Base-by-base conservation (phyloP, 495 filamentous ascomycete genomes). In the Gamarada debralockiae region DNA sequence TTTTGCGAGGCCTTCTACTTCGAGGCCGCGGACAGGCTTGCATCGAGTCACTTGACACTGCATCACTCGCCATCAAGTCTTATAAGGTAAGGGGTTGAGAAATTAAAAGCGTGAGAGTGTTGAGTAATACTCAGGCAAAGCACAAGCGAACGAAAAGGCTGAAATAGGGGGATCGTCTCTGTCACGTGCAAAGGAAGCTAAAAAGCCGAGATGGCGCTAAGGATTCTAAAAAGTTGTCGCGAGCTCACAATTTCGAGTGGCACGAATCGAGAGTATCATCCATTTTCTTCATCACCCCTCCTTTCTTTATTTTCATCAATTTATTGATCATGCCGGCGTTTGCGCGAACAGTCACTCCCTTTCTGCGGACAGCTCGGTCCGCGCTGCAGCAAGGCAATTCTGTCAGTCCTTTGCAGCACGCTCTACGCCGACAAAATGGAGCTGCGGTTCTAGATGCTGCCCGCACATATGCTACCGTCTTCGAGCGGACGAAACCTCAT, bases 401-500 rank as follows among this genome's bases (percentile, higher is more conserved):
- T 64, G 72, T 79, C 65, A 87, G 83, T 70, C 87, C 85, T 25
- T 72, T 89, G 50, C 80, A 82, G 65, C 72, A 72, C 65, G 75
- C 71, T 70, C 67, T 67, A 70, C 70, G 74, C 72, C 66, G 73
- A 69, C 81, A 86, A 70, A 81, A 84, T 66, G 78, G 89, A 53
- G 78, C 78, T 57, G 75, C 75, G 57, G 76, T 84, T 64, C 77
- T 81, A 65, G 83, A 85, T 72, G 73, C 82, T 68, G 76, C 73
- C 60, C 78, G 89, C 63, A 78, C 81, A 60, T 83, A 93, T 64
- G 91, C 89, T 45, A 78, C 82, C 47, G 85, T 81, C 59, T 98
- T 86, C 68, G 81, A 95, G 80, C 83, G 93, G 57, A 86, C 76
- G 67, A 98, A 97, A 78, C 93, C 95, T 47, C 93, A 98, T 67